phyloP scores from a whole-genome alignment of 73 alveolate genomes.

The Paramecium pentaurelia region DNA sequence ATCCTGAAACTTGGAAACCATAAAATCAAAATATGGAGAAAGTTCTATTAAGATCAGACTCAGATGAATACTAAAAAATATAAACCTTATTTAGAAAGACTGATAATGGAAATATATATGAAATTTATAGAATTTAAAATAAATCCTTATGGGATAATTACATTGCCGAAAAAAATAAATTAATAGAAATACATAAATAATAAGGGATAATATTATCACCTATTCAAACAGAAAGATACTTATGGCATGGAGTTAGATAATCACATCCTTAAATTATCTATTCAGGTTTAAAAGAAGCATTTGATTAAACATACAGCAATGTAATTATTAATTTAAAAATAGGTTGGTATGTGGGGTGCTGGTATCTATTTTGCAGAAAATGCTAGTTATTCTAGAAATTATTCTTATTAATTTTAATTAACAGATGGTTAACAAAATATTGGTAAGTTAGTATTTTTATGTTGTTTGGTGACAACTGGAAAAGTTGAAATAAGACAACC shows the following conservation, averaged over 20 bases:
- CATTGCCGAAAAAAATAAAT: neutral
- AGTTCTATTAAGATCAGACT: neutral
- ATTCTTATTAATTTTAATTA: neutral
- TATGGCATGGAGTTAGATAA: constrained; percentile 37
- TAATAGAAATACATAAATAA: neutral
- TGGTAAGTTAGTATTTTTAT: neutral
- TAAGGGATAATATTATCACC: neutral
- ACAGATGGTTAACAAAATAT: neutral
- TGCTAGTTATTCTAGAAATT: constrained; percentile 3
- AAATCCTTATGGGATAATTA: constrained; percentile 15
- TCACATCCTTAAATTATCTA: neutral
- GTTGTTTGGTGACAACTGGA: constrained; percentile 22
- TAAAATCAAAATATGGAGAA: neutral
- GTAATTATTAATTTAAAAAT: neutral
- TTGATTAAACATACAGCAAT: neutral
- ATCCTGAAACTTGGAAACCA: neutral
- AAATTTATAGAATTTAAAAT: constrained; percentile 38
- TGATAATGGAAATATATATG: neutral
- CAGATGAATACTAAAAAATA: neutral
- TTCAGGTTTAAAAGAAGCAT: neutral
- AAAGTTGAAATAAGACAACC: neutral
- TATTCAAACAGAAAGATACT: neutral
- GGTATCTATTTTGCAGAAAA: constrained; percentile 50
- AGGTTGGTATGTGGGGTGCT: constrained; percentile 41
- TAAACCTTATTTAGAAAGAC: neutral